Evolutionary conservation across 2,329 filamentous ascomycete genomes (phyloP).

Genomic region (Fusarium foetens): DNA sequence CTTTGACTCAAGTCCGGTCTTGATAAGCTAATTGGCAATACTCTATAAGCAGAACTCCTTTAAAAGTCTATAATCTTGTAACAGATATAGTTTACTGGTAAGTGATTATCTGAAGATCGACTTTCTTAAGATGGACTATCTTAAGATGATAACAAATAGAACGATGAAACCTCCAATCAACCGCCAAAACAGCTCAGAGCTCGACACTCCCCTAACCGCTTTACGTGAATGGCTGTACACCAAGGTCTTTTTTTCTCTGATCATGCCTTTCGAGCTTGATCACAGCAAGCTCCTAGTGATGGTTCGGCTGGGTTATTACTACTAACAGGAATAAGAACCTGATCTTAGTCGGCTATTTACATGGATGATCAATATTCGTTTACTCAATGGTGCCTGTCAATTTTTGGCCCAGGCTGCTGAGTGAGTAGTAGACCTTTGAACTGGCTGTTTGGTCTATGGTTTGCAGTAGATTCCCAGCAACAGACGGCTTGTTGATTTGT

Average conservation of each 20-base stretch:
- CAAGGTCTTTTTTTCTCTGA: neutral
- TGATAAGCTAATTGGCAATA: too few relatives aligned
- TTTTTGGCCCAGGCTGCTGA: neutral
- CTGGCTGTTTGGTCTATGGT: neutral
- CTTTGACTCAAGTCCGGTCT: too few relatives aligned
- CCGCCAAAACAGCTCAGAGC: neutral
- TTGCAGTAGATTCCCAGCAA: neutral
- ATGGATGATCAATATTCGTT: fast-evolving
- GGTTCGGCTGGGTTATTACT: neutral
- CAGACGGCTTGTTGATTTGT: neutral
- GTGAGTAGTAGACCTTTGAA: neutral
- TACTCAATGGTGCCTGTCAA: neutral
- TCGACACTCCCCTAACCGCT: too few relatives aligned
- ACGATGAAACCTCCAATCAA: too few relatives aligned
- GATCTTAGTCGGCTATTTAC: neutral
- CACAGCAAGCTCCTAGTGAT: neutral
- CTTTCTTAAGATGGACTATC: too few relatives aligned
- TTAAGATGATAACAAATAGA: neutral
- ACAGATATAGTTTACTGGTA: too few relatives aligned
- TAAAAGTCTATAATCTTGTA: too few relatives aligned
- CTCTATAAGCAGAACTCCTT: too few relatives aligned
- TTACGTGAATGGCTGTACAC: neutral
- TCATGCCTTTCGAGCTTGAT: neutral
- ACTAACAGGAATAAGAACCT: neutral
- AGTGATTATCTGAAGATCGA: too few relatives aligned